These are phyloP conservation scores for Thielaviopsis populi DNA, from an alignment of 2,329 filamentous ascomycete genomes.

Conservation along the genomic window DNA sequence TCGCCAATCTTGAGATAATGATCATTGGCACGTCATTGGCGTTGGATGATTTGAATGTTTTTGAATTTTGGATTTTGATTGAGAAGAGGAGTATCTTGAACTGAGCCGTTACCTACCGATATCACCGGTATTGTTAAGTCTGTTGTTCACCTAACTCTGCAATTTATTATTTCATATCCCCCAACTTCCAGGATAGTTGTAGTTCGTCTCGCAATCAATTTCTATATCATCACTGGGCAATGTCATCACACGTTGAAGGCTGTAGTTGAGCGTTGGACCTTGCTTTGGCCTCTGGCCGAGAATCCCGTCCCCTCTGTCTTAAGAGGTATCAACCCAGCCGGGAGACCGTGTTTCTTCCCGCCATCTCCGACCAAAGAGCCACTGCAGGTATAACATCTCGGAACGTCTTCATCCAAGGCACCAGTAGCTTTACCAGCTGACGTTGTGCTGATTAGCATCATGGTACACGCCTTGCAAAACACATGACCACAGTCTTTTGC, in stretches of 20 bases:
- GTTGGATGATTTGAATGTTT: not conserved
- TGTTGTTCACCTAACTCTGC: too few relatives aligned
- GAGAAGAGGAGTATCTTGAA: too few relatives aligned
- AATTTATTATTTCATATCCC: too few relatives aligned
- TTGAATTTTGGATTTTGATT: too few relatives aligned
- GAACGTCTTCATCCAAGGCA: slow-evolving; percentile 32
- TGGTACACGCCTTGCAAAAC: slow-evolving; percentile 58
- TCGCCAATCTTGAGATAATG: not conserved
- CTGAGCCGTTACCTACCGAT: too few relatives aligned
- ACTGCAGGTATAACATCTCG: slow-evolving; percentile 72
- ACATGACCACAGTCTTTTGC: slow-evolving; percentile 86
- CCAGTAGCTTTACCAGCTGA: slow-evolving; percentile 24
- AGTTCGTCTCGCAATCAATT: too few relatives aligned
- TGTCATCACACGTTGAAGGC: slow-evolving; percentile 61
- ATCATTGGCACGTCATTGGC: not conserved
- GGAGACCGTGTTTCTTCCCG: slow-evolving; percentile 29
- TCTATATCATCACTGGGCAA: too few relatives aligned
- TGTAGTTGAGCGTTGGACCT: slow-evolving; percentile 63
- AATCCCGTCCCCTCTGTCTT: slow-evolving; percentile 84
- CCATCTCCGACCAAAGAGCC: slow-evolving; percentile 41
- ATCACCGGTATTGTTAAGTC: too few relatives aligned
- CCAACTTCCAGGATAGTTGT: too few relatives aligned
- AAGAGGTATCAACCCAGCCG: slow-evolving; percentile 62
- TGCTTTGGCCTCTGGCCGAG: slow-evolving; percentile 69
- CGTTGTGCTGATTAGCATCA: slow-evolving; percentile 38